Conservation (phyloP, 129 eudicot species). For the Tagetes patula region DNA sequence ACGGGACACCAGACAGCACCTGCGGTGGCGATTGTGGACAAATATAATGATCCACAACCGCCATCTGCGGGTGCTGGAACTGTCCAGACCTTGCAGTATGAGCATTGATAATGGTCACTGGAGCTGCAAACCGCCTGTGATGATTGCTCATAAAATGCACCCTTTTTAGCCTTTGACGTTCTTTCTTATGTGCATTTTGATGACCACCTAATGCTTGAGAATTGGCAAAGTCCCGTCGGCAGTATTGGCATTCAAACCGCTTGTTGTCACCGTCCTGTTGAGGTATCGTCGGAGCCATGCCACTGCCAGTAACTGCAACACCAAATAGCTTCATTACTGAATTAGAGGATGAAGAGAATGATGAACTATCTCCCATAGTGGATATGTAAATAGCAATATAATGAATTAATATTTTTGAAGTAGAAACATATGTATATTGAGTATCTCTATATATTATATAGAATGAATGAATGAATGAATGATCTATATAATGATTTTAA, state of each 20-base stretch:
- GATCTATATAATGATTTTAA: neutral
- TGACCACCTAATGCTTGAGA: constrained; percentile 93
- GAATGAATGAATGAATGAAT: neutral
- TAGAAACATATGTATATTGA: neutral
- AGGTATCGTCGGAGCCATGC: constrained; percentile 32
- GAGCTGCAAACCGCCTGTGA: constrained; percentile 43
- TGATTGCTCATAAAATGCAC: constrained; percentile 50
- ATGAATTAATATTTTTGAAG: neutral
- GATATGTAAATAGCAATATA: neutral
- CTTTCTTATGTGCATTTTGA: constrained; percentile 88
- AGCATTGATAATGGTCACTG: constrained; percentile 40
- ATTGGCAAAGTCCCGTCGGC: constrained; percentile 61
- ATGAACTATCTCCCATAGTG: constrained; percentile 51
- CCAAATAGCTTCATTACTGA: constrained; percentile 70
- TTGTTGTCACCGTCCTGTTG: constrained; percentile 41
- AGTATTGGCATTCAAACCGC: constrained; percentile 69
- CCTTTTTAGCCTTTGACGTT: constrained; percentile 57
- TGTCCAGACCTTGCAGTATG: constrained; percentile 47
- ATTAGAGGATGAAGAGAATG: constrained; percentile 31
- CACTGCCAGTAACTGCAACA: constrained; percentile 37
- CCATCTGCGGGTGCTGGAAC: constrained; percentile 31
- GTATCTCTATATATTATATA: neutral
- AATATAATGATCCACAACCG: constrained; percentile 33
- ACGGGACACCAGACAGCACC: constrained; percentile 67
- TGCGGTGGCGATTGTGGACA: constrained; percentile 43